Base-by-base conservation (phyloP, 1,284 basidiomycete species). In the Boletus holoroseus region DNA sequence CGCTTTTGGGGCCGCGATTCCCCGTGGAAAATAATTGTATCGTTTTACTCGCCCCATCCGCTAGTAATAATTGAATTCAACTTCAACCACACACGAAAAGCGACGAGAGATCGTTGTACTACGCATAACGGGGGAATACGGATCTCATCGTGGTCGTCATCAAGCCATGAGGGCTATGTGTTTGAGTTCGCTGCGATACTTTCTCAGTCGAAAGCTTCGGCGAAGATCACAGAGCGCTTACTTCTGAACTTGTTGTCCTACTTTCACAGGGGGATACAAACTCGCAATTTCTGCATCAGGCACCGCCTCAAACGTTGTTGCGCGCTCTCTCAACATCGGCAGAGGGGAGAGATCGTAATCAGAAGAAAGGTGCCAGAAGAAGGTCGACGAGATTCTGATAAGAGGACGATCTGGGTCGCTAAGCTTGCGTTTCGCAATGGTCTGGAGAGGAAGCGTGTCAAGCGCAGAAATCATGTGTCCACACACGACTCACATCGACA, bases 331-430 rank as follows among this genome's bases (percentile, higher is more conserved):
- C n/a, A 93, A 71, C 0, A 67, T 62, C 2, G 80, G 75, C 13
- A 91, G 78, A 3, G 89, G 81, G 1, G 67, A 72, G 16, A 94
- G 76, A 49, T 85, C 79, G 56, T 79, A 85, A 66, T 94, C 92
- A 3, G 89, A 91, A 0, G 86, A 91, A 30, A 95, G 76, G 62
- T 94, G 91, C 85, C 87, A 94, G 74, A 95, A 95, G 74, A 94
- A 94, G 0, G 92, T 95, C 1, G 90, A 93, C 5, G 91, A 94
- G 56, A 96, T 92, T 18, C 93, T 83, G 58, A 94, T 91, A 34
- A 87, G 73, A 12, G 92, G 92, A n/a, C 92, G 81, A 47, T 81
- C 76, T 0, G 89, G 83, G 57, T 76, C 73, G 47, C 77, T 71
- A 3, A 60, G 55, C 59, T 78, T 83, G 36, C 85, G 77, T 45